A percentile compares a stretch with the other conserved stretches of the same genome.
Conservation (phyloP, 768 basidiomycete species). For the Mycena maculata region DNA sequence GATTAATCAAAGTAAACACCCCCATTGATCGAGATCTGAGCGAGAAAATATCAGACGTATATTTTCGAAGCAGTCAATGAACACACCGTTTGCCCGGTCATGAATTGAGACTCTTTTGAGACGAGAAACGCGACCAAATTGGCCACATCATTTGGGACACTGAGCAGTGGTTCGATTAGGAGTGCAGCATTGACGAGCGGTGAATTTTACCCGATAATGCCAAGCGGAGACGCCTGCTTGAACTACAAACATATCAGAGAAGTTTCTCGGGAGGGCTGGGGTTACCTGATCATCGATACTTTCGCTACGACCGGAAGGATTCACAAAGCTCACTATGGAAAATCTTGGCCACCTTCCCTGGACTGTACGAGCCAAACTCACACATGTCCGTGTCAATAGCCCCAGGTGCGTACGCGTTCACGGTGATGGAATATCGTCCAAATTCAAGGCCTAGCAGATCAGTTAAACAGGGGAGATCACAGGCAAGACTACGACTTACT, state of each 20-base stretch:
- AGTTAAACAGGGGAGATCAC: not conserved
- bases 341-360: not conserved
- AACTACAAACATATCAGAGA: not conserved
- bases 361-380: not conserved
- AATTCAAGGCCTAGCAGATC: conserved; percentile 42
- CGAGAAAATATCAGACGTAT: not conserved
- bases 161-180: not conserved
- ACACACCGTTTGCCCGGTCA: conserved; percentile 40
- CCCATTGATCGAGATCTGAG: conserved; percentile 28
- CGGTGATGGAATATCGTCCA: conserved; percentile 38
- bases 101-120: conserved; percentile 41
- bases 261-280: not conserved
- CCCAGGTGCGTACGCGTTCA: conserved; percentile 44
- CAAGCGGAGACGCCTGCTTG: conserved; percentile 16
- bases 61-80: not conserved
- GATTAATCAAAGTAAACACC: conserved; percentile 25
- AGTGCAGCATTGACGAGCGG: not conserved
- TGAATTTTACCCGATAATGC: conserved; percentile 9
- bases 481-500: conserved; percentile 36
- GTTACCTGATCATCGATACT: too few relatives aligned
- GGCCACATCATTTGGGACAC: conserved; percentile 37
- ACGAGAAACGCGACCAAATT: conserved; percentile 45
- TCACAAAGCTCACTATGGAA: not conserved
- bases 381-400: conserved; percentile 24
- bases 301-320: not conserved